Evolutionary conservation across 2,329 filamentous ascomycete species (phyloP).

Genomic region (Dryadomyces quercivorus): DNA sequence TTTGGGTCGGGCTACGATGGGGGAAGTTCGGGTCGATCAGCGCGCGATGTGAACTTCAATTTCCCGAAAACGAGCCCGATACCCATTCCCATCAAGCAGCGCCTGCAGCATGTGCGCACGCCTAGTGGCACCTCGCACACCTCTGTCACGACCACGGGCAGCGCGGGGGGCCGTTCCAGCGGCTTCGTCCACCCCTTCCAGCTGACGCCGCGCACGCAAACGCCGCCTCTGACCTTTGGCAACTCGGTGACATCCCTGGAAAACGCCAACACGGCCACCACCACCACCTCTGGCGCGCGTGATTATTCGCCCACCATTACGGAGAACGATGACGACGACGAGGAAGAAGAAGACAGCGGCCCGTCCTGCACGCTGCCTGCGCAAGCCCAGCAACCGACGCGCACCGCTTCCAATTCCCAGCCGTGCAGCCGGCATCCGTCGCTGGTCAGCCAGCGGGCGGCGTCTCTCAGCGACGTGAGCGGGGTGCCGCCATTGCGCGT

Average conservation of each 20-base stretch:
- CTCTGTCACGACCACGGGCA: conserved; percentile 42
- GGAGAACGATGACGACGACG: conserved; percentile 34
- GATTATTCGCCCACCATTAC: conserved; percentile 45
- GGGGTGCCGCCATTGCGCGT: conserved; percentile 22
- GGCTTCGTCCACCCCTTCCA: conserved; percentile 53
- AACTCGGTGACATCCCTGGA: conserved; percentile 42
- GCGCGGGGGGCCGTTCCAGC: conserved; percentile 34
- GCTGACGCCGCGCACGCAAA: conserved; percentile 49
- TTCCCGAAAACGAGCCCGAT: conserved; percentile 12
- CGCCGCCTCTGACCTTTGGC: conserved; percentile 46
- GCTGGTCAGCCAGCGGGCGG: conserved; percentile 25
- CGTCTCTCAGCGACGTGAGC: conserved; percentile 26
- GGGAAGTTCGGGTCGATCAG: conserved; percentile 15
- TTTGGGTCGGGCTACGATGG: conserved; percentile 20
- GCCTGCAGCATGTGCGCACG: conserved; percentile 44
- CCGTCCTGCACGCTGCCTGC: conserved; percentile 1
- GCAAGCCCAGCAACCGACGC: conserved; percentile 16
- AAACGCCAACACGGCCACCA: conserved; percentile 16
- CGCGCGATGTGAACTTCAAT: conserved; percentile 35
- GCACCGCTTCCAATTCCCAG: conserved; percentile 16
- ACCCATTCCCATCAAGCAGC: conserved; percentile 14
- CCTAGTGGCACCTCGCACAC: conserved; percentile 45
- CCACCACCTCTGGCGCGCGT: conserved; percentile 26
- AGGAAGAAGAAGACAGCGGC: background rate
- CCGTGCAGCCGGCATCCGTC: conserved; percentile 24